phyloP scores from a whole-genome alignment of 2,329 filamentous ascomycete genomes.

The Penicillium paneum region DNA sequence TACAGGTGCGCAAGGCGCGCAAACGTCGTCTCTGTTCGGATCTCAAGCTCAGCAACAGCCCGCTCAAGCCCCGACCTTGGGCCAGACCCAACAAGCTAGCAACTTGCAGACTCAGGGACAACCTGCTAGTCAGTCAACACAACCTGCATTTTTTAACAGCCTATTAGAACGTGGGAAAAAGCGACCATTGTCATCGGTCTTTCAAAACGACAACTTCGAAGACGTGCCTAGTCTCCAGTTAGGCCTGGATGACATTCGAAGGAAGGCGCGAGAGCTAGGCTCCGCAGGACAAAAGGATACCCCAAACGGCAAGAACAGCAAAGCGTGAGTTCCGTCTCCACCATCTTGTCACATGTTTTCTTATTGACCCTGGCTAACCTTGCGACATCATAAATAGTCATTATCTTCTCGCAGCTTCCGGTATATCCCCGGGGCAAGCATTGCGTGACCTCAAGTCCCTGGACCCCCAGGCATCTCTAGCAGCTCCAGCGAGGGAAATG shows the following conservation, averaged over 20 bases:
- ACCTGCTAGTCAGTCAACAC: constrained; percentile 35
- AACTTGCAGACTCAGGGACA: constrained; percentile 23
- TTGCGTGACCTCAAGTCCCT: constrained; percentile 83
- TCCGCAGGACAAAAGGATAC: constrained; percentile 55
- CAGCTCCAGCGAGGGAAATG: constrained; percentile 31
- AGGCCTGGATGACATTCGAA: constrained; percentile 80
- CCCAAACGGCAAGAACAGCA: constrained; percentile 45
- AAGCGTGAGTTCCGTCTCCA: constrained; percentile 48
- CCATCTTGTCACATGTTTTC: neutral
- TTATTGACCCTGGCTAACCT: neutral
- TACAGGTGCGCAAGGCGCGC: constrained; percentile 10
- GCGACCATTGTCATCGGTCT: constrained; percentile 65
- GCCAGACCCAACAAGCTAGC: constrained; percentile 27
- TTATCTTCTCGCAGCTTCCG: constrained; percentile 88
- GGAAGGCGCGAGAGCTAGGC: constrained; percentile 73
- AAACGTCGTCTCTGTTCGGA: constrained; percentile 24
- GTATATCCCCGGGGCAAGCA: constrained; percentile 81
- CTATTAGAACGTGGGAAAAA: constrained; percentile 63
- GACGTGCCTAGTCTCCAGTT: constrained; percentile 88
- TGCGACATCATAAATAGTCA: constrained; percentile 55
- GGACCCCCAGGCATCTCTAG: constrained; percentile 61
- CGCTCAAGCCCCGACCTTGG: constrained; percentile 27
- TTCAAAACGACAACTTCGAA: constrained; percentile 55
- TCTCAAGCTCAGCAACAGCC: constrained; percentile 20
- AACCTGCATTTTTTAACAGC: constrained; percentile 63